These are phyloP conservation scores for Talinum fruticosum DNA, from an alignment of 148 eudicot species.

Conservation along the genomic window DNA sequence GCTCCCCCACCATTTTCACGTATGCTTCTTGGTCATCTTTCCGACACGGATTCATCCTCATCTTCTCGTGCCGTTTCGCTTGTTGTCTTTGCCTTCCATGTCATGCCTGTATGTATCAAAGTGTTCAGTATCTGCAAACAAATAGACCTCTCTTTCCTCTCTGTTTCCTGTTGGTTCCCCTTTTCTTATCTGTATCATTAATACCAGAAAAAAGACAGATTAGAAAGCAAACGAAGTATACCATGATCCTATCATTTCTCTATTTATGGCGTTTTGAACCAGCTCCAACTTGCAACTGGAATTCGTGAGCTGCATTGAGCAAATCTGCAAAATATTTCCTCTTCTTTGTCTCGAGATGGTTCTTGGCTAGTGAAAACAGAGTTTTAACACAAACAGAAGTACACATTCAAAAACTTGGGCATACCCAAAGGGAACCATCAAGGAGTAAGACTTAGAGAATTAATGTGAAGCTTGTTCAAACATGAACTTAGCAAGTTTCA, in stretches of 20 bases:
- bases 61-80: conserved; percentile 76
- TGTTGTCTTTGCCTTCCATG: conserved; percentile 97
- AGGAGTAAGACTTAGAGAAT: too few relatives aligned
- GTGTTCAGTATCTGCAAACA: conserved; percentile 7
- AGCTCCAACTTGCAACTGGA: conserved; percentile 78
- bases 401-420: too few relatives aligned
- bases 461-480: too few relatives aligned
- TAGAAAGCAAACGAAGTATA: conserved; percentile 25
- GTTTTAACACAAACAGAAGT: too few relatives aligned
- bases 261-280: conserved; percentile 80
- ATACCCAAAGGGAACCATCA: too few relatives aligned
- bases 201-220: conserved; percentile 13
- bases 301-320: conserved; percentile 88
- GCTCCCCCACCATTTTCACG: conserved; percentile 98
- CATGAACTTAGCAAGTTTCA: too few relatives aligned
- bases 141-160: not conserved
- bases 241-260: conserved; percentile 91
- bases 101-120: conserved; percentile 63
- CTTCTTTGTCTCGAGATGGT: conserved; percentile 65
- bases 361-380: too few relatives aligned
- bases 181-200: too few relatives aligned
- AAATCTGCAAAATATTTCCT: conserved; percentile 87
- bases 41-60: conserved; percentile 85
- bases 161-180: conserved; percentile 1
- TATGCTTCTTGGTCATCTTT: conserved; percentile 89